These are phyloP conservation scores for Kwoniella mangroviensis DNA, from an alignment of 768 basidiomycete species.

Conservation along the genomic window DNA sequence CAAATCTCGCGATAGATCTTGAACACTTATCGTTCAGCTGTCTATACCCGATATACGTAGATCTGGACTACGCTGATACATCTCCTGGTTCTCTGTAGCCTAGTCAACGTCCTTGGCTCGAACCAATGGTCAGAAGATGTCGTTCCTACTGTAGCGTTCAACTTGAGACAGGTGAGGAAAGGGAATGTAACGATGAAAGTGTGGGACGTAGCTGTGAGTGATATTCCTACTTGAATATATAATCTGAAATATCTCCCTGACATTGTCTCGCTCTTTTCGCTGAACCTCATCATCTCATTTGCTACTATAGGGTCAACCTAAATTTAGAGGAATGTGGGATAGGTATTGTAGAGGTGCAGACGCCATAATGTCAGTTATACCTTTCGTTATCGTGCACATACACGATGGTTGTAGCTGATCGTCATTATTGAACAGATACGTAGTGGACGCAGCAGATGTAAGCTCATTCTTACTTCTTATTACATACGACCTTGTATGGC, in stretches of 20 bases:
- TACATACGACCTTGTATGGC: background rate
- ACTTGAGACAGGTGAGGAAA: conserved; percentile 82
- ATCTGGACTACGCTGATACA: background rate
- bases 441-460: conserved; percentile 90
- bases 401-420: background rate
- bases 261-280: too few species aligned
- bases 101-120: conserved; percentile 86
- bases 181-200: conserved; percentile 90
- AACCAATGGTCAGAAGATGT: conserved; percentile 91
- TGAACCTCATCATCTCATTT: background rate
- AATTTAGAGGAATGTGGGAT: conserved; percentile 95
- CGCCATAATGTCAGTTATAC: conserved; percentile 74
- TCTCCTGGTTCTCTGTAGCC: conserved; percentile 23
- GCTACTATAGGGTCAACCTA: conserved; percentile 72
- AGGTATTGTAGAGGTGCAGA: conserved; percentile 91
- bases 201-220: conserved; percentile 87
- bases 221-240: too few species aligned
- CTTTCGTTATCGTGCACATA: too few species aligned
- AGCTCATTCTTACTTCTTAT: conserved; percentile 48
- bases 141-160: conserved; percentile 94
- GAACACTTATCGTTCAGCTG: background rate
- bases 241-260: too few species aligned
- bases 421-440: conserved; percentile 65
- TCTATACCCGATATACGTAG: too few species aligned
- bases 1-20: background rate